These are phyloP conservation scores for Leishmania lainsoni DNA, from an alignment of 208 protist species.

Conservation along the genomic window DNA sequence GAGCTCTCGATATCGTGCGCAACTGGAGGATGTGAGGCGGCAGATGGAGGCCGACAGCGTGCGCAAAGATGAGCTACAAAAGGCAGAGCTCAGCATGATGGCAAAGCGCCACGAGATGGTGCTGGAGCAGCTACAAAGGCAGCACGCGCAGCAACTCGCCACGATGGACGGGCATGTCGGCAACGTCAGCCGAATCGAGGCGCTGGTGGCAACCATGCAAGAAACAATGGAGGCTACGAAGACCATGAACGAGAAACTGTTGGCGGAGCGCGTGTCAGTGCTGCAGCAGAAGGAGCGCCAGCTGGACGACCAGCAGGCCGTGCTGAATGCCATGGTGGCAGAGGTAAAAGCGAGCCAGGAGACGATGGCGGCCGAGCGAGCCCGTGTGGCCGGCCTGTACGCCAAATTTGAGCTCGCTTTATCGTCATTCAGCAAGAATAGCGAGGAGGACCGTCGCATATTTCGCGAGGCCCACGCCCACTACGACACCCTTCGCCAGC, in stretches of 20 bases:
- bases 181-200: slow-evolving; percentile 66
- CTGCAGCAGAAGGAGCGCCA: slow-evolving; percentile 60
- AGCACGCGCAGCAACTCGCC: slow-evolving; percentile 65
- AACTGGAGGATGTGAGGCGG: slow-evolving; percentile 75
- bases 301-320: slow-evolving; percentile 56
- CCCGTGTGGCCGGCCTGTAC: slow-evolving; percentile 60
- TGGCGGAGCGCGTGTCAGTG: slow-evolving; percentile 55
- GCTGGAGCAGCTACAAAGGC: slow-evolving; percentile 49
- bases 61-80: slow-evolving; percentile 73
- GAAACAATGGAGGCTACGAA: slow-evolving; percentile 69
- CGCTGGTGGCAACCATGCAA: slow-evolving; percentile 63
- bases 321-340: slow-evolving; percentile 62
- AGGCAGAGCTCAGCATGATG: slow-evolving; percentile 61
- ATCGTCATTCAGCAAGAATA: slow-evolving; percentile 60
- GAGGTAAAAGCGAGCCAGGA: slow-evolving; percentile 63
- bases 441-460: slow-evolving; percentile 75
- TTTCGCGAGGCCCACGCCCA: slow-evolving; percentile 67
- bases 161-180: slow-evolving; percentile 57
- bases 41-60: slow-evolving; percentile 68
- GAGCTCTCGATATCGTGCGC: slow-evolving; percentile 53
- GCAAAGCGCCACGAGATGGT: slow-evolving; percentile 72
- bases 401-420: slow-evolving; percentile 83
- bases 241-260: slow-evolving; percentile 69
- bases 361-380: slow-evolving; percentile 71
- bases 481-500: slow-evolving; percentile 82